These are phyloP conservation scores for Diphasiastrum complanatum DNA, from an alignment of 83 land plant genomes.

Conservation along the genomic window DNA sequence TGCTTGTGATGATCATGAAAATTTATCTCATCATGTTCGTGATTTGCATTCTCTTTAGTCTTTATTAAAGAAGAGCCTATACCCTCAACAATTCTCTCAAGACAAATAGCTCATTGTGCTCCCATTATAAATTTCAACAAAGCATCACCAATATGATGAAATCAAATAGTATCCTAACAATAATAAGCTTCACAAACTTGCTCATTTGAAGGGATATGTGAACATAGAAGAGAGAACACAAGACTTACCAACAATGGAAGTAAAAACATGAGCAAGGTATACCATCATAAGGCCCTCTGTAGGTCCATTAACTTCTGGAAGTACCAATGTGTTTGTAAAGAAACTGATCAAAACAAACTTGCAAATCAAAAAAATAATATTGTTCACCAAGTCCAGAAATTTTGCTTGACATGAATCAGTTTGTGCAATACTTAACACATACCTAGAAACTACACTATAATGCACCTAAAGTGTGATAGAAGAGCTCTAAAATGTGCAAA, in stretches of 20 bases:
- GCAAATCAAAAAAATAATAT: background rate
- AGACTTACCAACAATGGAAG: constrained; percentile 67
- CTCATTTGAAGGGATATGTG: too few relatives aligned
- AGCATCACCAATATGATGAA: background rate
- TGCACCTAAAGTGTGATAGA: background rate
- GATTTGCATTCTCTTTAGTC: too few relatives aligned
- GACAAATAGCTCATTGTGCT: too few relatives aligned
- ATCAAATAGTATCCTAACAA: background rate
- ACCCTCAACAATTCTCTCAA: too few relatives aligned
- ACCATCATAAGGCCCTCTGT: constrained; percentile 96
- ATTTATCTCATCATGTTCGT: too few relatives aligned
- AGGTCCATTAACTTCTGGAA: constrained; percentile 93
- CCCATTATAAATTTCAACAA: background rate
- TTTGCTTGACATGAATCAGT: background rate
- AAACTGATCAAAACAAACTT: constrained; percentile 47
- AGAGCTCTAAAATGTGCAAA: background rate
- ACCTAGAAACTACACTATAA: background rate
- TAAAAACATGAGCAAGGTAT: constrained; percentile 71
- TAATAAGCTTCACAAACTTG: too few relatives aligned
- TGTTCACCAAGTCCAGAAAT: too few relatives aligned
- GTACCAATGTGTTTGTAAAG: constrained; percentile 89
- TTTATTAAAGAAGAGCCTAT: too few relatives aligned
- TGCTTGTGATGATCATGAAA: too few relatives aligned
- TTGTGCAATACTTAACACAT: background rate
- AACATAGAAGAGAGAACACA: background rate